phyloP scores from a whole-genome alignment of 2,329 filamentous ascomycete genomes.

The Epichloe typhina region DNA sequence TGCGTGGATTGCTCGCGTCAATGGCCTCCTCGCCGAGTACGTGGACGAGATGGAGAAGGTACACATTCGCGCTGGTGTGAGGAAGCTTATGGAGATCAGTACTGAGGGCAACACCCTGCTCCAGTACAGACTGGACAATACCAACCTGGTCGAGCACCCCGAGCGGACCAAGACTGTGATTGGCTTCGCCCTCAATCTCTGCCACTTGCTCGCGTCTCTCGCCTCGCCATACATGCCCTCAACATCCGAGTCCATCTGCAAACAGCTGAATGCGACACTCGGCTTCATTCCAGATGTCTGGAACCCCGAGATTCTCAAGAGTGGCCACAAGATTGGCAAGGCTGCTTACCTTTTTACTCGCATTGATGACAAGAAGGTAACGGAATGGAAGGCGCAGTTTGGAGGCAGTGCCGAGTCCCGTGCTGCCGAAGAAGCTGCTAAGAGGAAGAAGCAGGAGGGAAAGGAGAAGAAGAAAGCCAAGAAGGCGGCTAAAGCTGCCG shows the following conservation, averaged over 20 bases:
- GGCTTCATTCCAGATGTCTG: slow-evolving; percentile 46
- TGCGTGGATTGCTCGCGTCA: slow-evolving; percentile 20
- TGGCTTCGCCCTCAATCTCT: slow-evolving; percentile 69
- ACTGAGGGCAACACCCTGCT: slow-evolving; percentile 37
- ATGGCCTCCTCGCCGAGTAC: slow-evolving; percentile 53
- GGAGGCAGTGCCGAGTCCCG: slow-evolving; percentile 39
- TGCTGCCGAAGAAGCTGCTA: slow-evolving; percentile 37
- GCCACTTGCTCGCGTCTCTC: slow-evolving; percentile 67
- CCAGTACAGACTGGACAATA: slow-evolving; percentile 42
- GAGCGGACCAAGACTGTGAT: slow-evolving; percentile 46
- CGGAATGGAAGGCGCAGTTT: slow-evolving; percentile 70
- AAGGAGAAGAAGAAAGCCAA: slow-evolving; percentile 27
- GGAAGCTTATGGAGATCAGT: slow-evolving; percentile 54
- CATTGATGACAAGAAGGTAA: slow-evolving; percentile 70
- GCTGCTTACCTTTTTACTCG: slow-evolving; percentile 68
- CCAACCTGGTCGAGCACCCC: slow-evolving; percentile 39
- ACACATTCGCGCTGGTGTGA: slow-evolving; percentile 54
- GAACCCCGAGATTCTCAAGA: slow-evolving; percentile 45
- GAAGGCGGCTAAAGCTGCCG: slow-evolving; percentile 24
- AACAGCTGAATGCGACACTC: slow-evolving; percentile 51
- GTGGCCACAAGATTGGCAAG: slow-evolving; percentile 71
- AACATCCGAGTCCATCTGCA: slow-evolving; percentile 61
- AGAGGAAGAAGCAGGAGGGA: slow-evolving; percentile 36
- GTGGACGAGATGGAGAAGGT: slow-evolving; percentile 55
- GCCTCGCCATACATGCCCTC: slow-evolving; percentile 75